Evolutionary conservation across 805 yeast species (phyloP), one percentile per base, ranked within the genome.

Genomic region (Pichia nanzhaoensis): DNA sequence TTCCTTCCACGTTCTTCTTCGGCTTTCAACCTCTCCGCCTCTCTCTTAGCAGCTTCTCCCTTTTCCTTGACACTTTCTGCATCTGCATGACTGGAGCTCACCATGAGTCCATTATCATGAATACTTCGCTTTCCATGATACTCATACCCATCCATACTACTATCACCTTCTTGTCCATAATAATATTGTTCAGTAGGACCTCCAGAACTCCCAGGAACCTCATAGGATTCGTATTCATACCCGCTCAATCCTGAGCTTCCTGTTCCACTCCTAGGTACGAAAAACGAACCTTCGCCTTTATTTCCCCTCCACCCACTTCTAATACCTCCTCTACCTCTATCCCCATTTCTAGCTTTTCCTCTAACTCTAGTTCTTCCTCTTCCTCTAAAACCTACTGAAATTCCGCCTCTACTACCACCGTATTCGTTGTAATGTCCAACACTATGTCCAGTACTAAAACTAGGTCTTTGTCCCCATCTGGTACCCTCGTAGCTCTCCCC

Each of bases 351-450:
- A 40, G 31, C 19, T 16, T 30, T 34, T 6, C 36, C 16, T 4
- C 36, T 22, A 34, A 12, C 41, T 24, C 41, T 37, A 30, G 16
- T 37, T 24, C 41, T 34, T 28, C 41, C 12, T 24, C 34, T 37
- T 16, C 41, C 34, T 39, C 41, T 39, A 27, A 17, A 39, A 10
- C 41, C 21, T 9, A 34, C 24, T 6, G 41, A 38, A 6, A 18
- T 14, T 16, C 33, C 41, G 28, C 41, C 21, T 14, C 22, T 38
- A 5, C 33, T 21, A 18, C 21, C 13, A 12, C 36, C 28, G 33
- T 27, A 28, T 7, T 27, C 30, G 9, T 7, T 17, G 12, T 4
- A 19, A 24, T 38, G 16, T 12, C 28, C 28, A 24, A 10, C 9
- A 24, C 28, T 10, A 10, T 24, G 28, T 24, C 28, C 28, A 24